Conservation (phyloP, 257 asterid genomes). For the Gynochthodes officinalis region DNA sequence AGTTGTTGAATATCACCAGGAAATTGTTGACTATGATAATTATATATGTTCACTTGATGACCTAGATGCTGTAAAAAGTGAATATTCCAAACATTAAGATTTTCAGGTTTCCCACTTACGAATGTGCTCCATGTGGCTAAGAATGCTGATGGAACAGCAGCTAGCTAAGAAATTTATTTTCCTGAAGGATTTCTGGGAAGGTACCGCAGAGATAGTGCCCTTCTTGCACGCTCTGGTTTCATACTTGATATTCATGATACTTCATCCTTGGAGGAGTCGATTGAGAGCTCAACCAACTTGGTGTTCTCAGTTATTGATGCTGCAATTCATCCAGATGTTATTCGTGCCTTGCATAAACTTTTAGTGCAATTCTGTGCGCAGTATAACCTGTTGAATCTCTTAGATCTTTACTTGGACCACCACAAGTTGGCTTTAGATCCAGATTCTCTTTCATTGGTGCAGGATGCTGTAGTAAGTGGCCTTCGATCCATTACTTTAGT, state of each 20-base stretch:
- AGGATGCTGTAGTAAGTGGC: constrained; percentile 76
- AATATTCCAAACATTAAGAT: constrained; percentile 65
- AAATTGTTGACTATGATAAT: constrained; percentile 42
- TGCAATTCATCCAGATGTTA: constrained; percentile 49
- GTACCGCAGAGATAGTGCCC: constrained; percentile 62
- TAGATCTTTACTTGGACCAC: constrained; percentile 83
- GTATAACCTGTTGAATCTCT: constrained; percentile 77
- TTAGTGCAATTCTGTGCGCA: constrained; percentile 68
- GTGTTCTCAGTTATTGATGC: constrained; percentile 47
- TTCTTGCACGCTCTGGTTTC: constrained; percentile 85
- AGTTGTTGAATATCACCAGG: constrained; percentile 44
- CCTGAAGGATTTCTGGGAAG: constrained; percentile 73
- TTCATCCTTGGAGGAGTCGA: constrained; percentile 39
- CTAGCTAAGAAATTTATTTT: constrained; percentile 73
- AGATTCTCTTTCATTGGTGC: constrained; percentile 54
- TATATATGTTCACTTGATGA: constrained; percentile 64
- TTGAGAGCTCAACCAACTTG: constrained; percentile 51
- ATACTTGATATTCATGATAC: constrained; percentile 37
- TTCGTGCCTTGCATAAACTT: constrained; percentile 74
- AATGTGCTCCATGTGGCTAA: constrained; percentile 65
- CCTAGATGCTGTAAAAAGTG: constrained; percentile 55
- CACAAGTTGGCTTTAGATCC: constrained; percentile 75
- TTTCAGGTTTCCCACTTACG: constrained; percentile 57
- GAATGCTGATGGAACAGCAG: constrained; percentile 76
- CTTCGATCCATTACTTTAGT: neutral